Base-by-base conservation (phyloP, 163 green algal species). In the Trebouxia gelatinosa region DNA sequence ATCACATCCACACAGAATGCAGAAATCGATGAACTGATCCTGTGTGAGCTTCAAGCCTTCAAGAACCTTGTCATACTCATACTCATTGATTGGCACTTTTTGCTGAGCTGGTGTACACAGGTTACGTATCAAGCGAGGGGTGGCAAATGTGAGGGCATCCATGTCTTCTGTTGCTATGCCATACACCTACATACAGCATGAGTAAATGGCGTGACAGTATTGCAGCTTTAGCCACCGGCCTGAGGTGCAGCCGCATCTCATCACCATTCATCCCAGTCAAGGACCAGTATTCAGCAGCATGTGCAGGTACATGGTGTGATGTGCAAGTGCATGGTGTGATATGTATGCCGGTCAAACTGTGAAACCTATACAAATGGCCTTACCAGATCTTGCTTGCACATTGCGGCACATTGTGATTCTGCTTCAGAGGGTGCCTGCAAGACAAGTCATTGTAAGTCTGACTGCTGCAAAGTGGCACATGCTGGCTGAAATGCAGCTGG, bases 1-100 rank as follows among this genome's bases (percentile, higher is more conserved):
- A 83, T 99, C 96, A 86, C 96, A 99, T 39, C 96, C 96, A 81
- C 92, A 97, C 40, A 99, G 85, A 74, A 99, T 98, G 89, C 96
- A 98, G 31, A 99, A 62, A 82, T 99, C 96, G 11, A 98, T 91
- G 79, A 99, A 99, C 82, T 97, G 84, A 3, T 95, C 86, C 38
- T 43, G 2, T 5, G 84, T 93, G 23, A 98, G 70, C 5, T 79
- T 81, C 50, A 97, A 86, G 17, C 82, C 91, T 35, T 88, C 77
- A 29, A 98, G 71, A 32, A 94, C 83, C 78, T 84, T 85, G 28
- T 83, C 80, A 61, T 90, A 85, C 21, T 95, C 87, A 82, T 96
- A 97, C 87, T 98, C 93, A 64, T 88, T 87, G 40, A 94, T 87
- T 4, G 84, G 62, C 54, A 91, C 70, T 65, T 97, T 94, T 28